Base-by-base conservation (phyloP, 2,329 filamentous ascomycete species). In the Talaromyces sp. region DNA sequence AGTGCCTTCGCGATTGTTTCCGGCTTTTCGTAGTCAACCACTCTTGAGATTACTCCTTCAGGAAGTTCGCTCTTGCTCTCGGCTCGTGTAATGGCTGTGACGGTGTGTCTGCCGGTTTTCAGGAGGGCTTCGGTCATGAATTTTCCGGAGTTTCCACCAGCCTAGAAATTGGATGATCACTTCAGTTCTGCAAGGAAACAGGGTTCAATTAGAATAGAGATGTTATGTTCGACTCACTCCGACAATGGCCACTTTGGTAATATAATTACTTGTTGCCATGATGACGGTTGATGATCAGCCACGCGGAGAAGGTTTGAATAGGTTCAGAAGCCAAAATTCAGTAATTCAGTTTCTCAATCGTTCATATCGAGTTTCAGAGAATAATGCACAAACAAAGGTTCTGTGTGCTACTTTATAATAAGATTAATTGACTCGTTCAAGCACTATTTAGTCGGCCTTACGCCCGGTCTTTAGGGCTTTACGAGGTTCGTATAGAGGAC, bases 1-100 rank as follows among this genome's bases (percentile, higher is more conserved):
- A 89, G 80, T 2, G 84, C 85, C 1, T 73, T 71, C 0, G 84
- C 77, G 8, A 89, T 70, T 1, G 81, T 78, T 4, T 71, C 67
- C 3, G 79, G 40, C 25, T 61, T 27, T 10, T 61, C 59, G 13
- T 61, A 61, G 2, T 61, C 51, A 3, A 54, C 27, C 27, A 54
- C 29, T 29, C 36, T 34, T n/a, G 25, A 5, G 8, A 53, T 29
- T n/a, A 53, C 15, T 31, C 27, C 49, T 29, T 31, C 3, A 8
- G 49, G 49, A 2, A 53, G 0, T 53, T 17, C 1, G 17, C 25
- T 53, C 7, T 31, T 53, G 17, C 49, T 53, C 15, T 53, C 49
- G 8, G 49, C 49, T n/a, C 49, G 25, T 17, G 49, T 53, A 10
- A 53, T 29, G 7, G 49, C 27, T 53, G 49, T 53, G 7, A 53